Evolutionary conservation across 768 basidiomycete genomes (phyloP).

Genomic region (Fibroporia radiculosa): DNA sequence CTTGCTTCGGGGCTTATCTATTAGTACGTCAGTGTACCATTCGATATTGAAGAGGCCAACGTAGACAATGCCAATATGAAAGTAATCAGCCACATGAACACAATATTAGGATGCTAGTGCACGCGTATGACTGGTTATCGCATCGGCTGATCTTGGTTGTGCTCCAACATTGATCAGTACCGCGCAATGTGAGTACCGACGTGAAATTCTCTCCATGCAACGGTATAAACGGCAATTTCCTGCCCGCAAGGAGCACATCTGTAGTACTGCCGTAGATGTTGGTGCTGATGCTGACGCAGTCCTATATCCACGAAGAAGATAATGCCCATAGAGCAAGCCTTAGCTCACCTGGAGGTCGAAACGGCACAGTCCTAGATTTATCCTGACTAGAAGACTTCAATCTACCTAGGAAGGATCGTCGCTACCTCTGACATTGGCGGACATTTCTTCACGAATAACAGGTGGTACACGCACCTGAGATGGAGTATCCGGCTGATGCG

Average conservation of each 20-base stretch:
- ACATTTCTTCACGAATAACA: no score
- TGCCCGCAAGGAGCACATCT: no score
- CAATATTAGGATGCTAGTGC: no score
- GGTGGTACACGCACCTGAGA: slow-evolving; percentile 20
- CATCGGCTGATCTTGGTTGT: background rate
- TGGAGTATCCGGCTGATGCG: slow-evolving; percentile 10
- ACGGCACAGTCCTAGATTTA: slow-evolving; percentile 71
- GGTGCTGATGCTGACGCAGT: no score
- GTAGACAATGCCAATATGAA: no score
- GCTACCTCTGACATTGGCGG: slow-evolving; percentile 13
- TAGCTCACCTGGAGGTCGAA: slow-evolving; percentile 57
- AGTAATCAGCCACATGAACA: no score
- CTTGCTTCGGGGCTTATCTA: slow-evolving; percentile 64
- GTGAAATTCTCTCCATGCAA: no score
- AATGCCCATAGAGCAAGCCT: background rate
- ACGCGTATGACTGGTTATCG: no score
- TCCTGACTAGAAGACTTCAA: slow-evolving; percentile 38
- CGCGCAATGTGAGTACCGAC: no score
- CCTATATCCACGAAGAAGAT: no score
- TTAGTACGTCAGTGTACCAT: background rate
- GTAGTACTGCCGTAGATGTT: no score
- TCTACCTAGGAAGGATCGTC: slow-evolving; percentile 21
- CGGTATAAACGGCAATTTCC: no score
- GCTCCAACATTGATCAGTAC: background rate
- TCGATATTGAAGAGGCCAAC: slow-evolving; percentile 3